Percentiles rank a stretch among this genome's conserved stretches.
Evolutionary conservation across 345 rosid species (phyloP).

Genomic region (Populus pruinosa): DNA sequence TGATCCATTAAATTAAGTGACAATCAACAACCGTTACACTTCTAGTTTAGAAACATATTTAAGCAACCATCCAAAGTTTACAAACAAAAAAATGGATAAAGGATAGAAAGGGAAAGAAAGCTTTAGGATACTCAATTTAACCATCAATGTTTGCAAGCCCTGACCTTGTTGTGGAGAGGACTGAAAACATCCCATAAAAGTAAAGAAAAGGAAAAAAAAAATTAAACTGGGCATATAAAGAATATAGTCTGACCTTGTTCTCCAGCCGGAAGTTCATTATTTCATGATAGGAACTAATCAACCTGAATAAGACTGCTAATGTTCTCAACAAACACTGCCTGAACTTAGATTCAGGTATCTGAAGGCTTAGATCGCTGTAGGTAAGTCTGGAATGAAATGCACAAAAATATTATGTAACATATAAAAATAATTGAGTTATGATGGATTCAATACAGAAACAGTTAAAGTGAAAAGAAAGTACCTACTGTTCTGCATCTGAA

Average conservation of each 20-base stretch:
- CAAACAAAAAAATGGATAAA: not conserved
- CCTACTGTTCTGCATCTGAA: slow-evolving; percentile 65
- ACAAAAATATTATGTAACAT: slow-evolving; percentile 21
- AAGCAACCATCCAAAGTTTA: not conserved
- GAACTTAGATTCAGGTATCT: slow-evolving; percentile 92
- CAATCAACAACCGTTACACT: not conserved
- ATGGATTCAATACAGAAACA: slow-evolving; percentile 4
- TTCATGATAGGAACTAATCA: slow-evolving; percentile 84
- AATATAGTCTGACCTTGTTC: slow-evolving; percentile 44
- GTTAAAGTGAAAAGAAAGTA: slow-evolving; percentile 32
- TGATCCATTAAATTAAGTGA: not conserved
- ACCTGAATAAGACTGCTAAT: slow-evolving; percentile 70
- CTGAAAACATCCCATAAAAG: not conserved
- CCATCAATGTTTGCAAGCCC: not conserved
- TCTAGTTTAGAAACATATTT: not conserved
- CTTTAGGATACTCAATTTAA: not conserved
- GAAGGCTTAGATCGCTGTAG: slow-evolving; percentile 95
- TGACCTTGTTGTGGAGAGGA: not conserved
- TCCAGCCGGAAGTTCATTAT: slow-evolving; percentile 78
- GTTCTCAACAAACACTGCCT: slow-evolving; percentile 87
- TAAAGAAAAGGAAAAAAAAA: not conserved
- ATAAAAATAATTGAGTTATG: not conserved
- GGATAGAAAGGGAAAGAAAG: not conserved
- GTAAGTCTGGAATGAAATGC: slow-evolving; percentile 68
- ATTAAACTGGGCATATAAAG: slow-evolving; percentile 8